phyloP scores from a whole-genome alignment of 169 alveolate genomes.

The Amoebophrya sp. region DNA sequence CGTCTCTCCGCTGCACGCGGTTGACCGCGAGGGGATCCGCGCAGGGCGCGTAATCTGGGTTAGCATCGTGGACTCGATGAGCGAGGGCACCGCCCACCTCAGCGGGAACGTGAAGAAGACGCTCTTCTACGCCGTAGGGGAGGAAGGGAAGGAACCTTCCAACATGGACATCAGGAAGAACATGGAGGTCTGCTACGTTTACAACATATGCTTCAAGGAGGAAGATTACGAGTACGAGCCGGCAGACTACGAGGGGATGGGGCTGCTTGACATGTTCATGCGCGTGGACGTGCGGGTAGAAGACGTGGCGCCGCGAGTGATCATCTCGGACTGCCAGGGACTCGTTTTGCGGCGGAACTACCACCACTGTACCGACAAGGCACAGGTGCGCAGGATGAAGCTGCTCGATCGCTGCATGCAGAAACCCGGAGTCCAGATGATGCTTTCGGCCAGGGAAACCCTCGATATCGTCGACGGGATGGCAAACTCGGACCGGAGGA shows the following conservation, averaged over 20 bases:
- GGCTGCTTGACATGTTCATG: neutral
- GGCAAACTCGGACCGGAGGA: neutral
- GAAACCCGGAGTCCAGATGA: neutral
- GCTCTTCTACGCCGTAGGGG: neutral
- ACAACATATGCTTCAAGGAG: neutral
- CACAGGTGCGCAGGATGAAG: neutral
- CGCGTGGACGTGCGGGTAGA: neutral
- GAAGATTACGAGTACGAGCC: neutral
- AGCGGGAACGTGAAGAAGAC: neutral
- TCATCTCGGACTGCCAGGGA: neutral
- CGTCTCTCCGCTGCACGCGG: neutral
- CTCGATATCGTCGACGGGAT: neutral
- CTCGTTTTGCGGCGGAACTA: neutral
- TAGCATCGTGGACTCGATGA: neutral
- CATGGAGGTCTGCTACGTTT: neutral
- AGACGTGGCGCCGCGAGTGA: neutral
- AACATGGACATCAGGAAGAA: neutral
- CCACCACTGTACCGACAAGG: neutral
- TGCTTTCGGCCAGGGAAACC: neutral
- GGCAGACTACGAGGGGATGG: neutral
- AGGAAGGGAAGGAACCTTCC: neutral
- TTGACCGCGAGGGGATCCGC: neutral
- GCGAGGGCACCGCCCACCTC: neutral
- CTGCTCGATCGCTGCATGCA: neutral
- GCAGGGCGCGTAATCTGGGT: neutral